Conservation (phyloP, 306 rosid species). For the Cicer cuneatum region DNA sequence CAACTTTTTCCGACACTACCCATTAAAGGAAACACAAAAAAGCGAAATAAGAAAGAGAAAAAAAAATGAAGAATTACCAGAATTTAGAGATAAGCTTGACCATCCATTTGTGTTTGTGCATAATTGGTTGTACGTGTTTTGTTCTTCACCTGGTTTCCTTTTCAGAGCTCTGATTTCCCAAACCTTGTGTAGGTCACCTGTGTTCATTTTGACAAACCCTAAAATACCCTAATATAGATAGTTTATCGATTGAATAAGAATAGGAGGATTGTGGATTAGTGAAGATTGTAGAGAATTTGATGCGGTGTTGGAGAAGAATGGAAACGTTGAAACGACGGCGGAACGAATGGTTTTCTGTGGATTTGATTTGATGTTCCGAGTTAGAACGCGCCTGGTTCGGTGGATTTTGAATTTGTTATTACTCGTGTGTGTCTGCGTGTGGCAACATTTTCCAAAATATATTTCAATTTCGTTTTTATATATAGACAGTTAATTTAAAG, state of each 20-base stretch:
- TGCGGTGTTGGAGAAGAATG: too few species aligned
- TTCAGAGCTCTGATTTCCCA: constrained; percentile 87
- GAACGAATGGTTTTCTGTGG: too few species aligned
- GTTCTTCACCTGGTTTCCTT: constrained; percentile 70
- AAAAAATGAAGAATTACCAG: constrained; percentile 53
- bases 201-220: constrained; percentile 55
- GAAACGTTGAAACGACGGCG: too few species aligned
- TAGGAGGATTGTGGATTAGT: neutral
- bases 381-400: too few species aligned
- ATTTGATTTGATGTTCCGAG: too few species aligned
- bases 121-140: constrained; percentile 92
- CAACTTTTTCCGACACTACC: neutral
- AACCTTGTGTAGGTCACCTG: constrained; percentile 75
- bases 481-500: too few species aligned
- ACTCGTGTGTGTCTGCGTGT: too few species aligned
- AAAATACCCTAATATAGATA: constrained; percentile 6
- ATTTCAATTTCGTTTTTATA: too few species aligned
- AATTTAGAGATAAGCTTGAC: constrained; percentile 87
- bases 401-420: too few species aligned
- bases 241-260: neutral
- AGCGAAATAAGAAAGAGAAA: neutral
- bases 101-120: constrained; percentile 89
- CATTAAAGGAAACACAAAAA: constrained; percentile 5
- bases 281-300: too few species aligned
- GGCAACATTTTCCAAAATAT: too few species aligned